Conservation (phyloP, 2,329 filamentous ascomycete species). For the Ascochyta lentis region DNA sequence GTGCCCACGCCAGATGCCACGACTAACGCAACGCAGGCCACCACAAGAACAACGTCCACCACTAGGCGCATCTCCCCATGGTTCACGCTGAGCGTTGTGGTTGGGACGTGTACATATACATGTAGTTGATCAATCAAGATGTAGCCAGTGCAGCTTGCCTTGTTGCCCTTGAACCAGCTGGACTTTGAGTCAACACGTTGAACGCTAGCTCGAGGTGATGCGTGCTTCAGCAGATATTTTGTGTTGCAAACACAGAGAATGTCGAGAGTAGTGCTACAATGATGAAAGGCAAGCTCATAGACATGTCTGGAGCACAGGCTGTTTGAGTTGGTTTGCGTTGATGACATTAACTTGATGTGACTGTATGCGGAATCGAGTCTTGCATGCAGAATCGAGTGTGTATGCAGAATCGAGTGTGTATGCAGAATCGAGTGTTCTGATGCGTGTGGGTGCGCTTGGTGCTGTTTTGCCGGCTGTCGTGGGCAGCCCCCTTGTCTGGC, state of each 20-base stretch:
- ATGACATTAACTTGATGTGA: too few relatives aligned
- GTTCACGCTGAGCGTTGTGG: conserved; percentile 23
- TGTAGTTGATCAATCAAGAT: conserved; percentile 47
- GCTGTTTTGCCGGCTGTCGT: conserved; percentile 4
- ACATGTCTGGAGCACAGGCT: background rate
- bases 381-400: too few relatives aligned
- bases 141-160: conserved; percentile 24
- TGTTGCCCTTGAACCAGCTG: too few relatives aligned
- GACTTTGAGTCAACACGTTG: too few relatives aligned
- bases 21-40: conserved; percentile 69
- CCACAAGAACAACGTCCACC: conserved; percentile 99
- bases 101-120: conserved; percentile 48
- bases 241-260: too few relatives aligned
- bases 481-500: background rate
- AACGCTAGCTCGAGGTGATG: too few relatives aligned
- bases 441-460: background rate
- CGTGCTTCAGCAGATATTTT: too few relatives aligned
- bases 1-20: conserved; percentile 1
- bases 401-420: too few relatives aligned
- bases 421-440: background rate
- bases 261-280: too few relatives aligned
- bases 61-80: conserved; percentile 63
- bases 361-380: conserved; percentile 10
- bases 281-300: too few relatives aligned
- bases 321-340: background rate